phyloP scores from a whole-genome alignment of 768 basidiomycete species.

The Suillus subalutaceus region DNA sequence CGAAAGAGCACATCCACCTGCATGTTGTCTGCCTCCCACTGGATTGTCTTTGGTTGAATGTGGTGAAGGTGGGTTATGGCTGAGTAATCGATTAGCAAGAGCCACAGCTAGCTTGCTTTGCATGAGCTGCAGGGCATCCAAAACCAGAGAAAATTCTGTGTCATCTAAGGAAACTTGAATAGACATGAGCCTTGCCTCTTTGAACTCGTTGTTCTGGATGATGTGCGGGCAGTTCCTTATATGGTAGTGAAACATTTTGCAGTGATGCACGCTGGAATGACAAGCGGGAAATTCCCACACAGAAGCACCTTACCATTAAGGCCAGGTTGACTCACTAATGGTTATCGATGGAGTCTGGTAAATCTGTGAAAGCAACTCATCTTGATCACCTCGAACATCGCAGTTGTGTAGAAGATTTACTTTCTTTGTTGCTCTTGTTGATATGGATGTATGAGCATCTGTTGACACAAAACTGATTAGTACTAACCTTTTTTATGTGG shows the following conservation, averaged over 20 bases:
- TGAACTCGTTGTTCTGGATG: neutral
- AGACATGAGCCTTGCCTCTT: neutral
- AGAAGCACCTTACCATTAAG: neutral
- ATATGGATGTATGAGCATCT: no score
- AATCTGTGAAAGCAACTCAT: constrained; percentile 1
- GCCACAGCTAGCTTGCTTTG: neutral
- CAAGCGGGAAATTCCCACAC: neutral
- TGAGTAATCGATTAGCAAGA: neutral
- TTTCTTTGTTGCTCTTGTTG: neutral
- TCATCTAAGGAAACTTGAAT: neutral
- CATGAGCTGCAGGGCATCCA: neutral
- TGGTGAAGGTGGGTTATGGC: neutral
- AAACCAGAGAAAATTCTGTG: neutral
- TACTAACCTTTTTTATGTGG: no score
- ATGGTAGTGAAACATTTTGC: neutral
- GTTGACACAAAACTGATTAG: no score
- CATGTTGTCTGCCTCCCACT: neutral
- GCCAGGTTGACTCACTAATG: neutral
- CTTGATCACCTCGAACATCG: neutral
- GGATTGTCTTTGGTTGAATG: neutral
- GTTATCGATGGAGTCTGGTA: neutral
- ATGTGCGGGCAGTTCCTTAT: neutral
- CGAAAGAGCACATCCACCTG: no score
- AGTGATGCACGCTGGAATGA: neutral
- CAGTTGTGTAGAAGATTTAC: neutral